phyloP scores from a whole-genome alignment of 2,329 filamentous ascomycete species.

The Alternaria sp. region DNA sequence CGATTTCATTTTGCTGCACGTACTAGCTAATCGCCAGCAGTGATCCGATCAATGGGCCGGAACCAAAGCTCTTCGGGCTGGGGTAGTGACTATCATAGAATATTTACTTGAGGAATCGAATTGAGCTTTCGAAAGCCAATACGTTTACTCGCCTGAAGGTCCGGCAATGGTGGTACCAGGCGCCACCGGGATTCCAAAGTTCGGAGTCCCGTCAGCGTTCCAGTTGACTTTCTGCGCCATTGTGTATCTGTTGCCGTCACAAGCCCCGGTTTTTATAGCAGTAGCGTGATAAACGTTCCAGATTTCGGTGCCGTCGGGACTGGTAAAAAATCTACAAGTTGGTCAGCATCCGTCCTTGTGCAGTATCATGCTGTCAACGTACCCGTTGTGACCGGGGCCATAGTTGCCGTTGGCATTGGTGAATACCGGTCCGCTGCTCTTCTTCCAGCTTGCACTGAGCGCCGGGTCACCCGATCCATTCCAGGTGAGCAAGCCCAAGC shows the following conservation, averaged over 20 bases:
- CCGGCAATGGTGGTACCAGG: constrained; percentile 46
- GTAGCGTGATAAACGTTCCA: constrained; percentile 68
- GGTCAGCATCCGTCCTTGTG: not conserved
- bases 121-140: not conserved
- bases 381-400: constrained; percentile 64
- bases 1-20: not conserved
- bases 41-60: not conserved
- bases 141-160: constrained; percentile 47
- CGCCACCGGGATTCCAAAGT: constrained; percentile 56
- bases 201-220: constrained; percentile 61
- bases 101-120: not conserved
- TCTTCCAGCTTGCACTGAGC: constrained; percentile 58
- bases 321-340: constrained; percentile 62
- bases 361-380: constrained; percentile 7
- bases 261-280: constrained; percentile 58
- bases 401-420: constrained; percentile 65
- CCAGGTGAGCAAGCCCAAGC: constrained; percentile 63
- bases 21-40: not conserved
- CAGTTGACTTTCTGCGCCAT: constrained; percentile 62
- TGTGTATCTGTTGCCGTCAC: constrained; percentile 64
- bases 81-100: not conserved
- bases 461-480: constrained; percentile 60
- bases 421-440: constrained; percentile 61
- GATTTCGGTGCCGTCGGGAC: constrained; percentile 63
- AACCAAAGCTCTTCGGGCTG: not conserved